phyloP scores from a whole-genome alignment of 139 green algal genomes.

The Desmodesmus armatus region DNA sequence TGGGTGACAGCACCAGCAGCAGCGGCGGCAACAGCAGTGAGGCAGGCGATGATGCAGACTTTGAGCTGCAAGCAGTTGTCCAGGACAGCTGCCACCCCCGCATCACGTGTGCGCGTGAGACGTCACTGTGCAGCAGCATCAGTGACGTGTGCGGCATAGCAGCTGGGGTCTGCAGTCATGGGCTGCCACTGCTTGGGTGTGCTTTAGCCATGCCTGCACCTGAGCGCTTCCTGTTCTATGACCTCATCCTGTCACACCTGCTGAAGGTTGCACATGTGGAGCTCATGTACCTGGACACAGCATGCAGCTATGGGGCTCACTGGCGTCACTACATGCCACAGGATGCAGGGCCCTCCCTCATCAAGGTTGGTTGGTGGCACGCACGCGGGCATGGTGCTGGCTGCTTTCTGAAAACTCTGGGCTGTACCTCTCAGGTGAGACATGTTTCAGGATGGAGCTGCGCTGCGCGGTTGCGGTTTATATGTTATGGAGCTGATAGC shows the following conservation, averaged over 20 bases:
- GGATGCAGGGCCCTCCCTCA: background rate
- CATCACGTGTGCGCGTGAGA: background rate
- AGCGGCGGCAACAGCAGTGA: background rate
- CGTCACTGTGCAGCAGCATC: background rate
- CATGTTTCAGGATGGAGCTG: too few species aligned
- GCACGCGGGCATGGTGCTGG: background rate
- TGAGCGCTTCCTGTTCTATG: conserved; percentile 22
- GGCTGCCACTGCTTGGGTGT: background rate
- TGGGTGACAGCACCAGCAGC: too few species aligned
- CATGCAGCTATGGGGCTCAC: background rate
- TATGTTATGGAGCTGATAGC: too few species aligned
- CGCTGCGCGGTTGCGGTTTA: too few species aligned
- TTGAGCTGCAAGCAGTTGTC: conserved; percentile 7
- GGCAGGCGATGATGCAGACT: background rate
- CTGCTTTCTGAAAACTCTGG: background rate
- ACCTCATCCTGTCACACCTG: background rate
- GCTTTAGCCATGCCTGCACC: background rate
- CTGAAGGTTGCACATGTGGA: background rate
- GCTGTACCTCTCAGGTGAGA: conserved; percentile 16
- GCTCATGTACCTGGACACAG: conserved; percentile 11
- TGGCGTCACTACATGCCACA: background rate
- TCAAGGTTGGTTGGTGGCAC: conserved; percentile 16
- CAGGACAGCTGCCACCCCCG: background rate
- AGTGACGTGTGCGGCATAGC: conserved; percentile 12
- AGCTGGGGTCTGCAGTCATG: background rate